Evolutionary conservation across 106 monocot genomes (phyloP).

Genomic region (Dendrobium nobile): DNA sequence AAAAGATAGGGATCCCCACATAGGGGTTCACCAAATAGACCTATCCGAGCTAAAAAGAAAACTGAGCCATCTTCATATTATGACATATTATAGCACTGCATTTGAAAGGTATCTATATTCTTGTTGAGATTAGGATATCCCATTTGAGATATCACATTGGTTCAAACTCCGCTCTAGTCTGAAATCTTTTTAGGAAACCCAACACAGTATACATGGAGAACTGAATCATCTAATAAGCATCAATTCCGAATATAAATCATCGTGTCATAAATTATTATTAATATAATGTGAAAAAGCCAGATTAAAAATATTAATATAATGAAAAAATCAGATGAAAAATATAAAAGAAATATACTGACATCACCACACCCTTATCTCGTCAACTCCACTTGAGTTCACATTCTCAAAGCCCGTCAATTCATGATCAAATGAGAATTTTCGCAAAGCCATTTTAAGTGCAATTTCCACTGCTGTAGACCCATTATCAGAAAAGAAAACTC

Average conservation of each 20-base stretch:
- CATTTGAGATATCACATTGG: neutral
- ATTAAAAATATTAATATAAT: neutral
- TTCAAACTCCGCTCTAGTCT: neutral
- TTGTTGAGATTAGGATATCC: neutral
- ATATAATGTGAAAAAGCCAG: neutral
- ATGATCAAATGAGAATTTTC: slow-evolving; percentile 66
- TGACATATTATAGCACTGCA: neutral
- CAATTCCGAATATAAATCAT: neutral
- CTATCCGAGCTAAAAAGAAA: neutral
- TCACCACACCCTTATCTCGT: slow-evolving; percentile 49
- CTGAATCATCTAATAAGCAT: neutral
- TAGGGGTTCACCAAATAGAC: no score
- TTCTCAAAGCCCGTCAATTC: slow-evolving; percentile 27
- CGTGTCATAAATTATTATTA: neutral
- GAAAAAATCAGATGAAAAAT: no score
- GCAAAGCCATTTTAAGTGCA: slow-evolving; percentile 96
- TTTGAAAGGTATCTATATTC: neutral
- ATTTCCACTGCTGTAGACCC: slow-evolving; percentile 98
- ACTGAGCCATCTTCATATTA: neutral
- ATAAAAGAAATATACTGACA: neutral
- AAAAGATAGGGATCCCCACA: no score
- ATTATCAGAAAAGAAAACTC: slow-evolving; percentile 92
- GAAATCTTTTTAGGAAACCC: neutral
- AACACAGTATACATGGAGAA: neutral
- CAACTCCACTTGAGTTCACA: slow-evolving; percentile 3